Evolutionary conservation across 768 basidiomycete species (phyloP), one percentile per base, ranked within the genome.

Genomic region (Boletus tylopilopsis): DNA sequence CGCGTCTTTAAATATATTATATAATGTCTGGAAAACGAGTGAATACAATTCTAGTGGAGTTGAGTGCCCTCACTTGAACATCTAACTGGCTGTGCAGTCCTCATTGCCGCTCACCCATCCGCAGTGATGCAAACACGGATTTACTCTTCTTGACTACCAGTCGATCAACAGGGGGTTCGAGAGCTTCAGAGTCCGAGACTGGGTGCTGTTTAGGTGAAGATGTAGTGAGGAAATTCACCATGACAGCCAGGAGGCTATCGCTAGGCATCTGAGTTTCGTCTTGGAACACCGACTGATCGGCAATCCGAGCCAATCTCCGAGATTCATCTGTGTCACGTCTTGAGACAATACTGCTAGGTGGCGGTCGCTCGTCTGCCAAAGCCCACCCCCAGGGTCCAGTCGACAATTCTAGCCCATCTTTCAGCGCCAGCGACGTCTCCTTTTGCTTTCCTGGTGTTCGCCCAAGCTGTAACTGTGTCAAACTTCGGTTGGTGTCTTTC

Each of bases 281-380:
- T 59, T 81, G 81, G 16, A 82, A 56, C 36, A 83, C 71, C 15
- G 78, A 74, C 64, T 79, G 75, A 61, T 91, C 90, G 6, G 90
- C 90, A 30, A 90, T 76, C 43, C 76, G 78, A 22, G 87, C 88
- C 34, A 93, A 71, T 59, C 77, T 72, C 22, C 82, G 73, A 10
- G 90, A 90, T 69, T 93, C 90, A 33, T 75, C 73, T 6, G 91
- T 94, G 60, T 98, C 94, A 45, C 93, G 71, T 49, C 94, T 73
- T n/a, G 89, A 84, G 27, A 90, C 89, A 57, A 97, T 91, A 45
- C 92, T 94, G 59, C 87, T 90, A 3, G 94, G 89, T 5, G 95
- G 95, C 4, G 95, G 95, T 18, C 76, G 74, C 69, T 96, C 94
- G 43, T 80, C 72, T 15, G 85, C 91, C 93, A 89, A 97, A 18